A percentile compares a stretch with the other conserved stretches of the same genome.
phyloP scores from a whole-genome alignment of 805 yeast species.

The Pichia phayaonensis region DNA sequence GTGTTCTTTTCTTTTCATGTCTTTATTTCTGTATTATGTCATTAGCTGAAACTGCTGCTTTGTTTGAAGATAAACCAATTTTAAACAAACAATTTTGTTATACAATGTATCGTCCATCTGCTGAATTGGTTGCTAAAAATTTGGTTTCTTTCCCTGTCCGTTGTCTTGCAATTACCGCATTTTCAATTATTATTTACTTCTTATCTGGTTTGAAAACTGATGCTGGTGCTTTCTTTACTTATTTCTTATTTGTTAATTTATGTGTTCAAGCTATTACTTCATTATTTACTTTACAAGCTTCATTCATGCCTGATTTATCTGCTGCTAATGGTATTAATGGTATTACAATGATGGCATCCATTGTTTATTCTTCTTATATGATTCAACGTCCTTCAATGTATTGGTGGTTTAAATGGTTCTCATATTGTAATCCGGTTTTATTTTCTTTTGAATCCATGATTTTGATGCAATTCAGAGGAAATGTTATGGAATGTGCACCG shows the following conservation, averaged over 20 bases:
- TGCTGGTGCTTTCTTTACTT: constrained; percentile 50
- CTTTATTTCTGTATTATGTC: constrained; percentile 54
- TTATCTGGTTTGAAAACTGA: constrained; percentile 42
- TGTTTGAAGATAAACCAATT: constrained; percentile 56
- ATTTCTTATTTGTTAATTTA: constrained; percentile 33
- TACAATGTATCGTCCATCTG: constrained; percentile 56
- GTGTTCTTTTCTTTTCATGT: constrained; percentile 52
- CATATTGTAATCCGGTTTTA: constrained; percentile 41
- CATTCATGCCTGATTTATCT: constrained; percentile 39
- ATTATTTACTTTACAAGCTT: constrained; percentile 47
- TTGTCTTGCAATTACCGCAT: constrained; percentile 38
- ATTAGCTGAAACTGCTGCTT: constrained; percentile 51
- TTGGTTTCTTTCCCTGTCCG: constrained; percentile 52
- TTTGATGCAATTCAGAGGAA: constrained; percentile 48
- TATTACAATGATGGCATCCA: constrained; percentile 39
- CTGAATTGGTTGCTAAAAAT: constrained; percentile 52
- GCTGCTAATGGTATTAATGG: constrained; percentile 58
- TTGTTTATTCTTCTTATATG: constrained; percentile 57
- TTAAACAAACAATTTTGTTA: constrained; percentile 58
- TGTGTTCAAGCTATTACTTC: constrained; percentile 40
- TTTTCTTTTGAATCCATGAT: constrained; percentile 48
- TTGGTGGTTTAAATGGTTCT: constrained; percentile 57
- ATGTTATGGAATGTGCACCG: constrained; percentile 42
- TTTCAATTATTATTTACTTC: constrained; percentile 43
- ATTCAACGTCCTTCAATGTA: constrained; percentile 51